Percentiles rank a stretch among this genome's conserved stretches.
phyloP scores from a whole-genome alignment of 352 stramenopile genomes.

The Thalassiosira mediterranea region DNA sequence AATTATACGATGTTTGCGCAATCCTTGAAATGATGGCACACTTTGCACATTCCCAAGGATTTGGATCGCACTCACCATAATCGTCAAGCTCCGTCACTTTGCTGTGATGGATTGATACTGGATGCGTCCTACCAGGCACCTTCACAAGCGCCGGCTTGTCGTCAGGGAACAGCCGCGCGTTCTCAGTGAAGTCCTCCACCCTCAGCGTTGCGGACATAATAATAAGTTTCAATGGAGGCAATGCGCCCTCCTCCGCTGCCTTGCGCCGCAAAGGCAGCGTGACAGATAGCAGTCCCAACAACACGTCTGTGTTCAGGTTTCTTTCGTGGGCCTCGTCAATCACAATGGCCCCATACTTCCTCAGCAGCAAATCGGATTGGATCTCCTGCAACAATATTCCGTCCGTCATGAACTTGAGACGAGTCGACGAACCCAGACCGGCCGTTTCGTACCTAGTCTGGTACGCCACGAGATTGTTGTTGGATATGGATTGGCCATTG shows the following conservation, averaged over 20 bases:
- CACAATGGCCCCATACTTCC: constrained; percentile 85
- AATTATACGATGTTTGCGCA: too few species aligned
- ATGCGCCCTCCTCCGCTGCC: constrained; percentile 71
- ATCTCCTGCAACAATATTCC: constrained; percentile 98
- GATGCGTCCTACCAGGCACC: constrained; percentile 93
- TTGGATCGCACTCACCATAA: too few species aligned
- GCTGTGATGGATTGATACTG: constrained; percentile 97
- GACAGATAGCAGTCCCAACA: constrained; percentile 94
- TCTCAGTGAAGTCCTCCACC: constrained; percentile 96
- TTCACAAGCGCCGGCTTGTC: constrained; percentile 89
- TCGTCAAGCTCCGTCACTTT: constrained; percentile 97
- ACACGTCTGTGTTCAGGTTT: constrained; percentile 93
- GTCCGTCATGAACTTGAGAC: constrained; percentile 99
- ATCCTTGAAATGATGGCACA: too few species aligned
- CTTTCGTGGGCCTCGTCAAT: constrained; percentile 97
- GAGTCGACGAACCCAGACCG: constrained; percentile 89
- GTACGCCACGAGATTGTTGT: constrained; percentile 91
- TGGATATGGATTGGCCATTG: constrained; percentile 67
- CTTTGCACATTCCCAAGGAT: too few species aligned
- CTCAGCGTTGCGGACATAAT: constrained; percentile 99
- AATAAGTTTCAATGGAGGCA: constrained; percentile 88
- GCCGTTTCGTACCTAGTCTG: constrained; percentile 97
- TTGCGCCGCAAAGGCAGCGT: constrained; percentile 93
- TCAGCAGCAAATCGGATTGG: constrained; percentile 84
- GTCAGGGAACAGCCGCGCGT: constrained; percentile 90